A percentile compares a stretch with the other conserved stretches of the same genome.
These are phyloP conservation scores for Vigna hirtella DNA, from an alignment of 306 rosid species.

Conservation along the genomic window DNA sequence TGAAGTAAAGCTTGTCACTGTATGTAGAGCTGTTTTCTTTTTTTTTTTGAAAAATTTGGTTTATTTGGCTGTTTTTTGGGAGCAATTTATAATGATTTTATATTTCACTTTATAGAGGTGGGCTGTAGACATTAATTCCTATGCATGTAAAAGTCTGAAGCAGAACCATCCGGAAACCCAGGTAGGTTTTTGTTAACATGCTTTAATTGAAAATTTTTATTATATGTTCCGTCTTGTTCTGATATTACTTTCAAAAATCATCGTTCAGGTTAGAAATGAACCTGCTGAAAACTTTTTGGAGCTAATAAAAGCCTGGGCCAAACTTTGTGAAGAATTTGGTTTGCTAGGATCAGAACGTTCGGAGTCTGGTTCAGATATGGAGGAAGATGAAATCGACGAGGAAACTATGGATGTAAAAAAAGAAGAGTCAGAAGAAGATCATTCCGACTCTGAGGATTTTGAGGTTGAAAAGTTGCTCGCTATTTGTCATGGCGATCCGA, in stretches of 20 bases:
- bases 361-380: constrained; percentile 26
- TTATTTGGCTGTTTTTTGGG: background rate
- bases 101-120: constrained; percentile 48
- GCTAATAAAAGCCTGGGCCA: constrained; percentile 53
- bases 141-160: constrained; percentile 54
- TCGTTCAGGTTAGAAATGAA: constrained; percentile 54
- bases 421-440: constrained; percentile 2
- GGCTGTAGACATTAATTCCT: constrained; percentile 53
- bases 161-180: constrained; percentile 56
- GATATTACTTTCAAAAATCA: background rate
- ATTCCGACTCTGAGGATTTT: constrained; percentile 50
- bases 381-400: constrained; percentile 5
- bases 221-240: background rate
- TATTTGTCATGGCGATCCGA: constrained; percentile 56
- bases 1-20: constrained; percentile 55
- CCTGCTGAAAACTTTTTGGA: constrained; percentile 48
- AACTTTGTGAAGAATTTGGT: constrained; percentile 41
- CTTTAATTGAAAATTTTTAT: background rate
- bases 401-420: background rate
- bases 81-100: constrained; percentile 5
- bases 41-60: background rate
- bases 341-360: constrained; percentile 32
- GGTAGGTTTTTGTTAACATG: constrained; percentile 34
- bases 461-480: constrained; percentile 55
- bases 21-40: constrained; percentile 27